These are phyloP conservation scores for Exophiala lecanii-corni DNA, from an alignment of 2,329 filamentous ascomycete genomes.

Conservation along the genomic window DNA sequence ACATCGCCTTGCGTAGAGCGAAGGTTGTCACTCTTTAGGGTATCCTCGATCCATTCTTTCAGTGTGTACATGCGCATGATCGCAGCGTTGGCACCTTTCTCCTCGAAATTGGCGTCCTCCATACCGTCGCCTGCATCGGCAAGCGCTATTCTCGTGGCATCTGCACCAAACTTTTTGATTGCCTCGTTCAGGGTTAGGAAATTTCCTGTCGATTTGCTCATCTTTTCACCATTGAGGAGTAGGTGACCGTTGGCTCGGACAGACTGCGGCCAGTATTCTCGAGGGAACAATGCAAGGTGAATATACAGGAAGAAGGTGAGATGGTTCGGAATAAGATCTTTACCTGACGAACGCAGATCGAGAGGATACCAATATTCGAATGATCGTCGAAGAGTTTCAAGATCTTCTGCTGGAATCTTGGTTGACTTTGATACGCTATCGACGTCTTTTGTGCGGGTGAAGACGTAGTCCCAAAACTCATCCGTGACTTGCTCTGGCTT, in stretches of 20 bases:
- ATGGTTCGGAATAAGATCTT: constrained; percentile 91
- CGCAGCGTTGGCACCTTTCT: constrained; percentile 85
- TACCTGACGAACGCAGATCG: constrained; percentile 81
- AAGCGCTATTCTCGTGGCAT: constrained; percentile 84
- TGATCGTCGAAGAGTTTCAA: constrained; percentile 79
- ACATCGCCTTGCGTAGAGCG: constrained; percentile 61
- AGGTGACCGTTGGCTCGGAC: constrained; percentile 90
- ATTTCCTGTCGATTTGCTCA: constrained; percentile 96
- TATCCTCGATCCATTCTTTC: constrained; percentile 89
- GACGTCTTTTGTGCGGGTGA: constrained; percentile 67
- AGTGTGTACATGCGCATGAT: constrained; percentile 80
- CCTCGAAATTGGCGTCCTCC: constrained; percentile 95
- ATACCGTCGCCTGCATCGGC: constrained; percentile 93
- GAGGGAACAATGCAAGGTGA: constrained; percentile 82
- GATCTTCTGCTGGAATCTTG: constrained; percentile 66
- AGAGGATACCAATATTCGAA: constrained; percentile 98
- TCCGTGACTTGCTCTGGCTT: constrained; percentile 84
- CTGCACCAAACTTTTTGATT: constrained; percentile 87
- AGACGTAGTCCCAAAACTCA: constrained; percentile 95
- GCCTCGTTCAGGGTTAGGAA: constrained; percentile 88
- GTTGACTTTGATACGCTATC: constrained; percentile 61
- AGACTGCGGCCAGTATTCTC: constrained; percentile 80
- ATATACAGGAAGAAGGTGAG: constrained; percentile 94
- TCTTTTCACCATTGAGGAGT: constrained; percentile 94
- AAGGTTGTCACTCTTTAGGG: constrained; percentile 67